Evolutionary conservation across 164 flowering plant species (phyloP).

Genomic region (Liriodendron chinense): DNA sequence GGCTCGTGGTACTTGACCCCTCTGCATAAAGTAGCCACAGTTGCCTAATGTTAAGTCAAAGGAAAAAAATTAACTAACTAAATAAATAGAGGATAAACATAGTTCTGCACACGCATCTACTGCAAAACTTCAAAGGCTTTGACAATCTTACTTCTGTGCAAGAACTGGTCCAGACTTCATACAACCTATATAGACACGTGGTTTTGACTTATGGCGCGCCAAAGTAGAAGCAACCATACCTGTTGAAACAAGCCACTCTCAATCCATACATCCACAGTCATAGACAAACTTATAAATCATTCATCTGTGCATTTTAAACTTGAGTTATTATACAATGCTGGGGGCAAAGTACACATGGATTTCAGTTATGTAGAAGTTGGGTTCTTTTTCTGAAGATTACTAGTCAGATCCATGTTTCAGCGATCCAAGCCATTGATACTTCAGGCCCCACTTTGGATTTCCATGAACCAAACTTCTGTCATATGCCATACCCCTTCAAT

Average conservation of each 20-base stretch:
- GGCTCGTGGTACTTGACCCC: constrained; percentile 95
- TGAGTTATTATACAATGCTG: too few species aligned
- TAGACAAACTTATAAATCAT: neutral
- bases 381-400: too few species aligned
- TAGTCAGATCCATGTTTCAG: too few species aligned
- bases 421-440: too few species aligned
- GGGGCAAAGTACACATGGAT: too few species aligned
- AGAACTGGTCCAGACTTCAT: constrained; percentile 99
- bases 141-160: constrained; percentile 61
- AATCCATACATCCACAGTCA: neutral
- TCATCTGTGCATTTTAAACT: too few species aligned
- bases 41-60: neutral
- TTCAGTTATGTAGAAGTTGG: too few species aligned
- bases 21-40: constrained; percentile 31
- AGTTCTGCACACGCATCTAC: neutral
- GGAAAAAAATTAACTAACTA: neutral
- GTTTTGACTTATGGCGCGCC: constrained; percentile 84
- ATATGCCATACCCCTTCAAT: too few species aligned
- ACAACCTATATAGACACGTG: constrained; percentile 91
- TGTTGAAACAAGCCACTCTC: constrained; percentile 19
- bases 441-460: too few species aligned
- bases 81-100: neutral
- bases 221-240: constrained; percentile 79
- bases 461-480: too few species aligned
- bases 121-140: neutral